These are phyloP conservation scores for Discostella stelligera DNA, from an alignment of 352 stramenopile genomes.

Conservation along the genomic window DNA sequence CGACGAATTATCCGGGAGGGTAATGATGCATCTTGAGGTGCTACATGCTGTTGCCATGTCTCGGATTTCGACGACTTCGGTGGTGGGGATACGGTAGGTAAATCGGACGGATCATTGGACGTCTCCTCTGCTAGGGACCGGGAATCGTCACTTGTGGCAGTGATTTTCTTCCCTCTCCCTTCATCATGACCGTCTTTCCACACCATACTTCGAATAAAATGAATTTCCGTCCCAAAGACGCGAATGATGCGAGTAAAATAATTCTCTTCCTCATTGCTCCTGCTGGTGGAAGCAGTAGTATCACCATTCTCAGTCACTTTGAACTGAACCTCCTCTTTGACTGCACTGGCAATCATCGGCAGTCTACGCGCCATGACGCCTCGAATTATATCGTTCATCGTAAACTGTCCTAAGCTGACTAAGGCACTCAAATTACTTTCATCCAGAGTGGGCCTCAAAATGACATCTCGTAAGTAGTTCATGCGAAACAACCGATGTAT, in stretches of 20 bases:
- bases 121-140: neutral
- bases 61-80: neutral
- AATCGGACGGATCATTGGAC: neutral
- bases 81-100: neutral
- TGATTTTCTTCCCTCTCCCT: neutral
- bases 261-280: constrained; percentile 35
- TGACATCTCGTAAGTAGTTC: constrained; percentile 72
- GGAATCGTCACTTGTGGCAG: neutral
- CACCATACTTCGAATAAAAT: constrained; percentile 55
- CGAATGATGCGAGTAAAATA: constrained; percentile 70
- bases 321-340: neutral
- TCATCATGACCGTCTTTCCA: constrained; percentile 34
- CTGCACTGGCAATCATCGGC: neutral
- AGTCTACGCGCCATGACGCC: constrained; percentile 53
- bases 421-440: constrained; percentile 75
- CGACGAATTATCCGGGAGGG: constrained; percentile 58
- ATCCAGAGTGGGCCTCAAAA: constrained; percentile 79
- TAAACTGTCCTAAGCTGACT: constrained; percentile 72
- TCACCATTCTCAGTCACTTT: neutral
- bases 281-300: neutral
- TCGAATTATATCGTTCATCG: constrained; percentile 74
- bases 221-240: constrained; percentile 59
- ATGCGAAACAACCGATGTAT: constrained; percentile 79
- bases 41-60: constrained; percentile 73
- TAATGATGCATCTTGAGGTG: constrained; percentile 71